Base-by-base conservation (phyloP, 1,284 basidiomycete genomes). In the Calocybe gambosa region DNA sequence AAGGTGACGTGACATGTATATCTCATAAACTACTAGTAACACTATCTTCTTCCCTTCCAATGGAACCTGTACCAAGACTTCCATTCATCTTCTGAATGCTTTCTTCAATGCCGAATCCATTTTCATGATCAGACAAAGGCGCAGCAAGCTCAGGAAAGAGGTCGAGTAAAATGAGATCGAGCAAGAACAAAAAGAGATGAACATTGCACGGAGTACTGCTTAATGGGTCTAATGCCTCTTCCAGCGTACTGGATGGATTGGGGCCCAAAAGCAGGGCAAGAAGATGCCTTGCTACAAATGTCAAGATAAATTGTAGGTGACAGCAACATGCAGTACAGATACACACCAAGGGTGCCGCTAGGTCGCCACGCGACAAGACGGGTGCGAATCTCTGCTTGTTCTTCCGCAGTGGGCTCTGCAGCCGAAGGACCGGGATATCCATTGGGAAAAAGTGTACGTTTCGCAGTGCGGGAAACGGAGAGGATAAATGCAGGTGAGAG, bases 371-470 rank as follows among this genome's bases (percentile, higher is more conserved):
- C 60, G 20, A 77, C 59, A 12, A 87, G 61, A 42, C 66, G 65
- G n/a, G 74, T 70, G 18, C 76, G 74, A 45, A 86, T 68, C 29
- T 67, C 68, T 1, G 67, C 65, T 58, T 89, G 85, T 60, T 89
- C 85, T 55, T 86, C 85, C 0, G 67, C 66, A 0, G 78, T 78
- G 19, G 89, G 89, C 42, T 87, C 83, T 2, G 71, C 65, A 4
- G 82, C 78, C 0, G 79, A 61, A 0, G 79, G 76, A 0, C 75
- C 82, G 1, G 88, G 87, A 64, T 87, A 88, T 16, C 89, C 89
- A 49, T 84, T 81, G 3, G 90, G 89, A 58, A 90, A 92, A 31
- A 93, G 69, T 2, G 78, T 73, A 18, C 72, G 71, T 54, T 86
- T 87, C 5, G 76, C 68, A 6, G 68, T 58, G 39, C 75, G 71